These are phyloP conservation scores for Senna siamea DNA, from an alignment of 306 rosid genomes.

Conservation along the genomic window DNA sequence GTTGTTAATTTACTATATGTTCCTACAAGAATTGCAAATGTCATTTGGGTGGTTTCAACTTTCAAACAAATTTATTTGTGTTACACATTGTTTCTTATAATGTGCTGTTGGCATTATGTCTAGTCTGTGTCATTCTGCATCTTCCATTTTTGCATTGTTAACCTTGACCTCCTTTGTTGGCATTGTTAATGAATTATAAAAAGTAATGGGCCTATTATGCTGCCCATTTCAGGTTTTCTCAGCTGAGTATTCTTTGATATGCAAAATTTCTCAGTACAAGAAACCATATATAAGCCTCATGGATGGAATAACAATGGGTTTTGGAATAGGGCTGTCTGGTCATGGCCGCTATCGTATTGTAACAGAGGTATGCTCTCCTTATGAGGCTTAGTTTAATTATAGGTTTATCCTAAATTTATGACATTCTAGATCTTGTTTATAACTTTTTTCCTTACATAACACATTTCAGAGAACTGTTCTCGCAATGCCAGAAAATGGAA, in stretches of 20 bases:
- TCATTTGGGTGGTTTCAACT: too few species aligned
- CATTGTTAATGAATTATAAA: conserved; percentile 15
- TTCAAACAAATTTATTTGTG: too few species aligned
- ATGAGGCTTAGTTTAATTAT: conserved; percentile 22
- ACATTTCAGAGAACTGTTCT: conserved; percentile 79
- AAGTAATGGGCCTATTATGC: conserved; percentile 32
- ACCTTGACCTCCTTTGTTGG: too few species aligned
- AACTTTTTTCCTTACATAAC: conserved; percentile 18
- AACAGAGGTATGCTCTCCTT: conserved; percentile 74
- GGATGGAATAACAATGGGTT: conserved; percentile 99
- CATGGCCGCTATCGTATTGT: conserved; percentile 89
- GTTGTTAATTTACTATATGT: conserved; percentile 19
- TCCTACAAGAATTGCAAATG: background rate
- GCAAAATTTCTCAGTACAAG: conserved; percentile 85
- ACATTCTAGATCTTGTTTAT: conserved; percentile 30
- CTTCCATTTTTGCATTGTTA: conserved; percentile 33
- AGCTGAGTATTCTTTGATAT: conserved; percentile 91
- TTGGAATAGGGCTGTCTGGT: conserved; percentile 95
- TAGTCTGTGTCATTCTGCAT: conserved; percentile 16
- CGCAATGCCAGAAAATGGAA: conserved; percentile 99
- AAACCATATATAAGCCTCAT: conserved; percentile 91
- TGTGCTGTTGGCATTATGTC: conserved; percentile 25
- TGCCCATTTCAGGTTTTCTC: conserved; percentile 73
- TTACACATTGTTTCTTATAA: background rate
- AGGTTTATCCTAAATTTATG: conserved; percentile 3